Evolutionary conservation across 805 yeast species (phyloP).

Genomic region (Sporopachydermia lactativora): DNA sequence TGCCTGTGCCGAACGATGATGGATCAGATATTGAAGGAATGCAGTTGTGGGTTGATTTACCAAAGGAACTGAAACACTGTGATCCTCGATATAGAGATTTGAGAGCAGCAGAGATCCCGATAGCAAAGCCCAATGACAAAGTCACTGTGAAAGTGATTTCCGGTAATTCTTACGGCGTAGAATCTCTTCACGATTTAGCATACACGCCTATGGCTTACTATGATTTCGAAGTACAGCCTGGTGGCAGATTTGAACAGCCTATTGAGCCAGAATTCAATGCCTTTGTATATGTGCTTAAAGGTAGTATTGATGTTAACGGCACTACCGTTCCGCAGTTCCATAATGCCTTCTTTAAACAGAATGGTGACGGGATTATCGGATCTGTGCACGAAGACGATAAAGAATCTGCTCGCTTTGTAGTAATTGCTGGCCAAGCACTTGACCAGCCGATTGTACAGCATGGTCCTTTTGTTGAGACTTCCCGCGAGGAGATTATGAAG

Average conservation of each 20-base stretch:
- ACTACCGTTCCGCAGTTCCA: constrained; percentile 29
- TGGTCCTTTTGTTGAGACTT: constrained; percentile 82
- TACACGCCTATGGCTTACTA: constrained; percentile 72
- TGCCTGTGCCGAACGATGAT: constrained; percentile 48
- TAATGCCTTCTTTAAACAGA: constrained; percentile 50
- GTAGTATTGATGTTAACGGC: constrained; percentile 36
- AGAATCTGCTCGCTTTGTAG: constrained; percentile 42
- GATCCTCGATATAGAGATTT: constrained; percentile 73
- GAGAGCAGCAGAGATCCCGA: constrained; percentile 55
- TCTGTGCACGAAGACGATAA: constrained; percentile 28
- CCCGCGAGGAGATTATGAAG: constrained; percentile 47
- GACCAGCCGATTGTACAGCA: constrained; percentile 72
- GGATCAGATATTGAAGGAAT: constrained; percentile 46
- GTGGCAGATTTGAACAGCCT: constrained; percentile 46
- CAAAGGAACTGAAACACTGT: constrained; percentile 42
- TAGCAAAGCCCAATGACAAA: constrained; percentile 48
- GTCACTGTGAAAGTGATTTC: constrained; percentile 59
- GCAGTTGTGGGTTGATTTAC: constrained; percentile 84
- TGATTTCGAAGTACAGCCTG: constrained; percentile 49
- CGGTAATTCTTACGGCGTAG: constrained; percentile 66
- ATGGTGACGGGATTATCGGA: constrained; percentile 51
- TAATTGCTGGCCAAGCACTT: constrained; percentile 64
- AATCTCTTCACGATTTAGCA: constrained; percentile 59
- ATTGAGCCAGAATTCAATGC: constrained; percentile 49
- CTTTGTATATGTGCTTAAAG: constrained; percentile 55